Base-by-base conservation (phyloP, 208 protist genomes). In the Trypanosoma melophagium region DNA sequence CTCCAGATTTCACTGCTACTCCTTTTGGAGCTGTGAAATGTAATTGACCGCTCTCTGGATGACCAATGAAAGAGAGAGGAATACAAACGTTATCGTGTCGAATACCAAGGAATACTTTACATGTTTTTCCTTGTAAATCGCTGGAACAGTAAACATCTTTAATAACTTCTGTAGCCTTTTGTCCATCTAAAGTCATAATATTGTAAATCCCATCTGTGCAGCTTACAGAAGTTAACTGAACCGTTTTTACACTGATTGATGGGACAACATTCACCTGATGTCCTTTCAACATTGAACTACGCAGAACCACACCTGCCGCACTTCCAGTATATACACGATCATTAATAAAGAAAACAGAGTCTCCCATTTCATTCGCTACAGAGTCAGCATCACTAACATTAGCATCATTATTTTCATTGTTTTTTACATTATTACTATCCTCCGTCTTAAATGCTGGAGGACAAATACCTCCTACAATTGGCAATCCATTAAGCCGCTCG, bases 311-410 rank as follows among this genome's bases (percentile, higher is more conserved):
- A 21, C 78, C 85, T 12, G 81, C 83, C 12, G 87, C 87, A 61
- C 87, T 93, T 12, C 90, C 87, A 35, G 81, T 83, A 66, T 90
- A 93, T 0, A 93, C 81, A 13, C 87, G 73, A 62, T 93, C 86
- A 55, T 93, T 90, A 25, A 93, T 60, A 66, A 93, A 95, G 42
- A 90, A 95, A 2, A 95, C 63, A 14, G 90, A 93, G 55, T 92
- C 85, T 24, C 81, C 80, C 22, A 86, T 63, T 25, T 81, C 76
- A 2, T 70, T 49, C 21, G 17, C 24, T 51, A 58, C 13, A 7
- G 73, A 69, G 12, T 44, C 52, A 28, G 71, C 67, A 8, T 7
- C 54, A 57, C 10, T 19, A 21, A 63, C 53, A 45, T 44, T 47
- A 28, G 71, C 67, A 8, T 7, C 54, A 57, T 19, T 19, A 21